Conservation (phyloP, 495 filamentous ascomycete genomes). For the Xylaria palmicola region DNA sequence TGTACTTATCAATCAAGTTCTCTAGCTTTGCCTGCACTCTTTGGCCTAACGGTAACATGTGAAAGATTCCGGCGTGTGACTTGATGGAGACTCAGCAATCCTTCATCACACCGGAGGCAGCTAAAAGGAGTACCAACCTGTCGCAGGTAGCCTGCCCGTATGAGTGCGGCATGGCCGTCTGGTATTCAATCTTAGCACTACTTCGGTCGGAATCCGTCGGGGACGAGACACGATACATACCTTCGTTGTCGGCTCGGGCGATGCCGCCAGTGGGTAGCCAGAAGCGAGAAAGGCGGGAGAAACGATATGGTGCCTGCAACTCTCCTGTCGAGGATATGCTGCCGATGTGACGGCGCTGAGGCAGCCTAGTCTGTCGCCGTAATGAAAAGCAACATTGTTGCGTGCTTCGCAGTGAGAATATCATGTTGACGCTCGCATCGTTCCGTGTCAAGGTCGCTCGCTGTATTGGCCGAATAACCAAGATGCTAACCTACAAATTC, state of each 20-base stretch:
- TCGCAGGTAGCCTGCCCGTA: slow-evolving; percentile 77
- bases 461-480: neutral
- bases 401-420: slow-evolving; percentile 18
- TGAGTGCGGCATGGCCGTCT: slow-evolving; percentile 72
- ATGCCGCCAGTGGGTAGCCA: slow-evolving; percentile 81
- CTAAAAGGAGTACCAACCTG: slow-evolving; percentile 49
- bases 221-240: slow-evolving; percentile 35
- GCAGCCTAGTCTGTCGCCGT: neutral
- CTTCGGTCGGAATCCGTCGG: neutral
- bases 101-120: neutral
- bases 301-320: slow-evolving; percentile 7
- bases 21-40: slow-evolving; percentile 90
- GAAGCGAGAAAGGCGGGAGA: slow-evolving; percentile 63
- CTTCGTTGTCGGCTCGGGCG: slow-evolving; percentile 51
- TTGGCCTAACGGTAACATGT: slow-evolving; percentile 86
- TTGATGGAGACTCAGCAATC: slow-evolving; percentile 14
- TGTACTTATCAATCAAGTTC: slow-evolving; percentile 80
- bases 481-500: neutral
- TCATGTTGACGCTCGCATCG: slow-evolving; percentile 24
- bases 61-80: slow-evolving; percentile 88
- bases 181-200: slow-evolving; percentile 26
- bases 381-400: slow-evolving; percentile 4
- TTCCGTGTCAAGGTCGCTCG: neutral
- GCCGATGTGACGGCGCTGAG: neutral
- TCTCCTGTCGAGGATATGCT: neutral